Base-by-base conservation (phyloP, 805 yeast genomes). In the Metschnikowia kofuensis region DNA sequence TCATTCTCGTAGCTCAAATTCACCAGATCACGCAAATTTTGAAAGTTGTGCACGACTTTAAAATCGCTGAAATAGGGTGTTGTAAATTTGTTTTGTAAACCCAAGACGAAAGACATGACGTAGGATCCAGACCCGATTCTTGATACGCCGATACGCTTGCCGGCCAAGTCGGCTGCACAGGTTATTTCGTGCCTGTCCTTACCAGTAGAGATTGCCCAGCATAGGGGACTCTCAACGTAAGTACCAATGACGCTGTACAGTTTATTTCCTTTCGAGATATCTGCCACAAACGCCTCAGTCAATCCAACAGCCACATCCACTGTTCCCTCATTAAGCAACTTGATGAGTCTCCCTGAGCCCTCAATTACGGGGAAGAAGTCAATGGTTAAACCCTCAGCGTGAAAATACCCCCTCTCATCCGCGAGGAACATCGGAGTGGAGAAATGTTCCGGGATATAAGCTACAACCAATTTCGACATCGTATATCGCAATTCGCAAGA, bases 181-280 rank as follows among this genome's bases (percentile, higher is more conserved):
- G 63, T 69, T 48, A 87, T 57, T 12, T 84, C 90, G 11, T 67
- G 62, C 35, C 96, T 74, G 38, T 77, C 55, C 39, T 60, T 65
- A 4, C 96, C 97, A 0, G 96, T 85, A 50, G 91, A 83, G 41
- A 90, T 82, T 2, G 96, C 87, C 97, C 97, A 90, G 58, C 92
- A 83, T 47, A 90, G 74, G 1, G 97, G 96, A 8, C 92, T 84
- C 54, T 84, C 74, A 15, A 90, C 97, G 64, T 89, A 91, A 1
- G 95, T 87, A 6, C 90, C 96, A 2, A 83, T 76, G 9, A 89
- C 74, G 56, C 82, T 78, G 66, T 85, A 89, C 45, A 72, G 66
- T 31, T 75, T 76, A 54, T 79, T 79, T 0, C 90, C 91, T 52
- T 86, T 83, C 26, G 88, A 87, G 43, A 86, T 71, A 15, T 92